Conservation (phyloP, 2,329 filamentous ascomycete genomes). For the Hypocrella siamensis region DNA sequence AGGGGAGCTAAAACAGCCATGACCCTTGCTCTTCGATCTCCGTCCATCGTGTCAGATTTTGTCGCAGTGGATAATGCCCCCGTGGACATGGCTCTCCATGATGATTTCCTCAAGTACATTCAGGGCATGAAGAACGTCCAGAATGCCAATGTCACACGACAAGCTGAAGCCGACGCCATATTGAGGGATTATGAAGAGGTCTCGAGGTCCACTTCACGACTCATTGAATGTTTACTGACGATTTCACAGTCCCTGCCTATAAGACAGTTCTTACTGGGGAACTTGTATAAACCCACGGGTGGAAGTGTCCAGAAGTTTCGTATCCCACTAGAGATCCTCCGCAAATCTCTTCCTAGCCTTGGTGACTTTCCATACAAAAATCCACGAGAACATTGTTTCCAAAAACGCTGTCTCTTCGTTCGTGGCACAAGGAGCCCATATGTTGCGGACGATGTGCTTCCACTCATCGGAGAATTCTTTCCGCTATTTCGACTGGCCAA, state of each 20-base stretch:
- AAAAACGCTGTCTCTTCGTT: slow-evolving; percentile 68
- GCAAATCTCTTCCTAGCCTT: slow-evolving; percentile 52
- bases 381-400: slow-evolving; percentile 50
- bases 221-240: neutral
- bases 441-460: slow-evolving; percentile 64
- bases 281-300: slow-evolving; percentile 45
- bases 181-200: slow-evolving; percentile 59
- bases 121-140: slow-evolving; percentile 76
- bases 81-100: slow-evolving; percentile 58
- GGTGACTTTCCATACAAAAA: slow-evolving; percentile 80
- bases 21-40: slow-evolving; percentile 61
- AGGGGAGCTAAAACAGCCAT: slow-evolving; percentile 90
- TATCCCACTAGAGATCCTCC: slow-evolving; percentile 61
- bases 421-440: slow-evolving; percentile 64
- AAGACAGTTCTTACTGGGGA: slow-evolving; percentile 83
- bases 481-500: slow-evolving; percentile 59
- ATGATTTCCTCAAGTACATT: slow-evolving; percentile 66
- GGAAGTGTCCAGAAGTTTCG: slow-evolving; percentile 53
- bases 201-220: slow-evolving; percentile 6
- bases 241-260: slow-evolving; percentile 45
- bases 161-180: slow-evolving; percentile 68
- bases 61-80: slow-evolving; percentile 88
- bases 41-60: slow-evolving; percentile 51
- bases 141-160: slow-evolving; percentile 46
- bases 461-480: slow-evolving; percentile 70